These are phyloP conservation scores for Sugiyamaella novakii DNA, from an alignment of 1,139 yeast species.

Conservation along the genomic window DNA sequence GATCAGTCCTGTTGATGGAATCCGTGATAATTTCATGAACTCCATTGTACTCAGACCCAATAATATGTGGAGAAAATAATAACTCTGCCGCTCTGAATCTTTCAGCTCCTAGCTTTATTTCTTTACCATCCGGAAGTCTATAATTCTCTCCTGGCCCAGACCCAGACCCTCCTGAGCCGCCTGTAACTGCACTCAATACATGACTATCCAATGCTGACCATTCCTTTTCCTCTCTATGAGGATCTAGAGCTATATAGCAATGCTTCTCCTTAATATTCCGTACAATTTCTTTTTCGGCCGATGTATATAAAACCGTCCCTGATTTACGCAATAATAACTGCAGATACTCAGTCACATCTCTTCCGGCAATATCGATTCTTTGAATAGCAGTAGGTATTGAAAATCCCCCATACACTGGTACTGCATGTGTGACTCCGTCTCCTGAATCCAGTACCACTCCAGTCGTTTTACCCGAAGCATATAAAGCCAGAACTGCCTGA, in stretches of 20 bases:
- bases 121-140: conserved; percentile 82
- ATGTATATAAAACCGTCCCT: conserved; percentile 63
- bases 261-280: conserved; percentile 73
- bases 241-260: conserved; percentile 72
- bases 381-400: conserved; percentile 71
- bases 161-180: conserved; percentile 19
- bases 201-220: conserved; percentile 42
- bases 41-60: conserved; percentile 76
- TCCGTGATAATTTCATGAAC: conserved; percentile 66
- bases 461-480: conserved; percentile 88
- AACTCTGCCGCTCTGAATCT: conserved; percentile 73
- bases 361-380: conserved; percentile 81
- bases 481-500: conserved; percentile 82
- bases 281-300: conserved; percentile 82
- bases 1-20: conserved; percentile 70
- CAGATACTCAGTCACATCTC: conserved; percentile 79
- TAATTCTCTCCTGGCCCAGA: conserved; percentile 43
- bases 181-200: conserved; percentile 16
- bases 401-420: conserved; percentile 90
- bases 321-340: conserved; percentile 67
- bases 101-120: conserved; percentile 60
- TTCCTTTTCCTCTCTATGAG: conserved; percentile 64
- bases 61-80: conserved; percentile 72
- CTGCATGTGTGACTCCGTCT: conserved; percentile 87
- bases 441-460: conserved; percentile 90